A percentile compares a stretch with the other conserved stretches of the same genome.
phyloP scores from a whole-genome alignment of 208 protist genomes.

The Vickermania spadyakhi region DNA sequence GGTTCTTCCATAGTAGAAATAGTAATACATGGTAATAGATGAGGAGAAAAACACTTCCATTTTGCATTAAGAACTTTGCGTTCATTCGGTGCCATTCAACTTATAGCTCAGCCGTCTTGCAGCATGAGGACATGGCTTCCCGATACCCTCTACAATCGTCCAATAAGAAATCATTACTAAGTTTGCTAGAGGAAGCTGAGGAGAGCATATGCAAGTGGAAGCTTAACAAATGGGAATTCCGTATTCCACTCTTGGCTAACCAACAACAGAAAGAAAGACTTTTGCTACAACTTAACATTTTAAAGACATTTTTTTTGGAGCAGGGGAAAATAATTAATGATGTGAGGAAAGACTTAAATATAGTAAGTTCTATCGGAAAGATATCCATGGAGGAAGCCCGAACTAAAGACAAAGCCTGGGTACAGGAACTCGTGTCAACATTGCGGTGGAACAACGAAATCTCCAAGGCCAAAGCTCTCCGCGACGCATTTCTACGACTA shows the following conservation, averaged over 20 bases:
- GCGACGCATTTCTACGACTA: constrained; percentile 76
- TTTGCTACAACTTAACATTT: constrained; percentile 46
- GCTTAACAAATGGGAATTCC: constrained; percentile 84
- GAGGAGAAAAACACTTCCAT: neutral
- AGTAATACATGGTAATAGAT: neutral
- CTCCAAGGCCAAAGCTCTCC: constrained; percentile 64
- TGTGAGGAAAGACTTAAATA: constrained; percentile 30
- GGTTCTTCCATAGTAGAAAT: neutral
- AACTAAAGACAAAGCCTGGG: constrained; percentile 59
- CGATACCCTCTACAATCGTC: constrained; percentile 8
- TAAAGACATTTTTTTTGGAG: constrained; percentile 48
- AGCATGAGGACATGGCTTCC: constrained; percentile 28
- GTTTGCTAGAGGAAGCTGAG: constrained; percentile 47
- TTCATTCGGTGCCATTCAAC: constrained; percentile 27
- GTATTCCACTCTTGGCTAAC: constrained; percentile 43
- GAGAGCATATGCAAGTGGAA: constrained; percentile 48
- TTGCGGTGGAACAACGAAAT: constrained; percentile 82
- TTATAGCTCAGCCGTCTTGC: constrained; percentile 37
- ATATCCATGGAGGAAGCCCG: constrained; percentile 28
- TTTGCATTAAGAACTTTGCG: too few species aligned
- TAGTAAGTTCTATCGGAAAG: constrained; percentile 34
- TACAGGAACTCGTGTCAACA: constrained; percentile 63
- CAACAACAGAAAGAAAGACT: constrained; percentile 36
- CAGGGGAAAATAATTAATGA: constrained; percentile 25
- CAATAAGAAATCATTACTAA: constrained; percentile 15